These are phyloP conservation scores for Saprolegnia diclina DNA, from an alignment of 352 stramenopile species.

Conservation along the genomic window DNA sequence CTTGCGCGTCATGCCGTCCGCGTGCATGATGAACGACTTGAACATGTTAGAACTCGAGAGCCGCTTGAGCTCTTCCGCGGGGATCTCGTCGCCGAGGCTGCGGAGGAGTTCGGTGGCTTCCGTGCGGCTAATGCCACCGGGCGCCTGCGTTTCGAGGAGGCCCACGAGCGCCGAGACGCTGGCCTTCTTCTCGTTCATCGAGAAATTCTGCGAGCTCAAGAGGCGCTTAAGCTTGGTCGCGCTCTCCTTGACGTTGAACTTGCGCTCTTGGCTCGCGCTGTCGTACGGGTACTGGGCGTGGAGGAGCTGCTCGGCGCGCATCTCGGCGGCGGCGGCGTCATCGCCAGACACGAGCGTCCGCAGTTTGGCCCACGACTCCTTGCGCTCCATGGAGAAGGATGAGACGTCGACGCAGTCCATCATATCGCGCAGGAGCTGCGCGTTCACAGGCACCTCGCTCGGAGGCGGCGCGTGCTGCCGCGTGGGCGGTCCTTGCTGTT, in stretches of 20 bases:
- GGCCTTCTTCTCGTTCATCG: constrained; percentile 83
- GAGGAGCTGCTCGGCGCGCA: constrained; percentile 31
- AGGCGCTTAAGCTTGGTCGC: constrained; percentile 58
- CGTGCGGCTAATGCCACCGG: constrained; percentile 22
- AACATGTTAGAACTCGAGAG: constrained; percentile 78
- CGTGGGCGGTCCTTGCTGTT: not conserved
- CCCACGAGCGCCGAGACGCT: constrained; percentile 71
- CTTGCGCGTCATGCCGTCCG: constrained; percentile 54
- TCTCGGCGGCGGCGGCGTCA: constrained; percentile 36
- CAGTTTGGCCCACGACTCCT: constrained; percentile 55
- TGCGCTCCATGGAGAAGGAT: constrained; percentile 78
- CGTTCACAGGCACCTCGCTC: constrained; percentile 36
- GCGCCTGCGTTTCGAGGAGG: constrained; percentile 79
- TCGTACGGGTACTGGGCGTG: constrained; percentile 36
- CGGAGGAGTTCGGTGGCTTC: constrained; percentile 52
- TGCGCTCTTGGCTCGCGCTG: constrained; percentile 43
- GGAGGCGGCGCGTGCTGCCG: not conserved
- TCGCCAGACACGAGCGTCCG: constrained; percentile 31
- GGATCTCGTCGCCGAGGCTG: constrained; percentile 74
- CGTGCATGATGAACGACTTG: constrained; percentile 57
- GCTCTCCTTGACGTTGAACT: constrained; percentile 29
- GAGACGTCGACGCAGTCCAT: constrained; percentile 84
- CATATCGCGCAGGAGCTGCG: constrained; percentile 71
- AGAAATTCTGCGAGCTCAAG: constrained; percentile 76
- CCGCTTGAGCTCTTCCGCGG: constrained; percentile 59